A percentile compares a stretch with the other conserved stretches of the same genome.
Conservation (phyloP, 2,329 filamentous ascomycete genomes). For the Cyphellophora attinorum region DNA sequence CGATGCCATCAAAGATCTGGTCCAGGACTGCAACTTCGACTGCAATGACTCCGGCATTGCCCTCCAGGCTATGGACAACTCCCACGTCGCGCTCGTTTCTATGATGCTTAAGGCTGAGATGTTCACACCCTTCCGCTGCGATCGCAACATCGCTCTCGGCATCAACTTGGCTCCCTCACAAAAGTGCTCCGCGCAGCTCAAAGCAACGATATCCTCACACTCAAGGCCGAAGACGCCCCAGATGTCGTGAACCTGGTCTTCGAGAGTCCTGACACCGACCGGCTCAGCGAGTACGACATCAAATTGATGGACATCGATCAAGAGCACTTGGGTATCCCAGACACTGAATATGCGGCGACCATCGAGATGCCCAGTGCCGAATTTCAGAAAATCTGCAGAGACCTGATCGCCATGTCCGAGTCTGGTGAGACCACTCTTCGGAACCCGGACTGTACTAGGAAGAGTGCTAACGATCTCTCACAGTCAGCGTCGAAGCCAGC, state of each 20-base stretch:
- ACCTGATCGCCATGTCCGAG: slow-evolving; percentile 85
- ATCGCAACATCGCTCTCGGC: slow-evolving; percentile 95
- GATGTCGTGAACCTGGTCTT: slow-evolving; percentile 94
- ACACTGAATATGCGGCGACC: slow-evolving; percentile 94
- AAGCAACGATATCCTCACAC: slow-evolving; percentile 85
- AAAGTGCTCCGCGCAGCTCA: slow-evolving; percentile 94
- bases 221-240: slow-evolving; percentile 95
- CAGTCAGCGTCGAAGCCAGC: slow-evolving; percentile 88
- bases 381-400: slow-evolving; percentile 90
- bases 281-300: slow-evolving; percentile 97
- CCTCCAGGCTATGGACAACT: slow-evolving; percentile 99
- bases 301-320: slow-evolving; percentile 99
- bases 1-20: slow-evolving; percentile 97
- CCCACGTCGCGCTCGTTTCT: slow-evolving; percentile 94
- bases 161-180: slow-evolving; percentile 95
- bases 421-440: slow-evolving; percentile 57
- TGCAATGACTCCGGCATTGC: slow-evolving; percentile 99
- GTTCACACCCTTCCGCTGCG: slow-evolving; percentile 93
- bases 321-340: slow-evolving; percentile 95
- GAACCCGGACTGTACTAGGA: neutral
- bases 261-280: slow-evolving; percentile 78
- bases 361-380: slow-evolving; percentile 81
- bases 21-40: slow-evolving; percentile 99
- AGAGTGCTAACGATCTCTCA: slow-evolving; percentile 4
- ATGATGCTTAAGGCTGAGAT: slow-evolving; percentile 97